Percentiles rank a stretch among this genome's conserved stretches.
Evolutionary conservation across 2,329 filamentous ascomycete species (phyloP).

Genomic region (Trichoderma cornu-damae): DNA sequence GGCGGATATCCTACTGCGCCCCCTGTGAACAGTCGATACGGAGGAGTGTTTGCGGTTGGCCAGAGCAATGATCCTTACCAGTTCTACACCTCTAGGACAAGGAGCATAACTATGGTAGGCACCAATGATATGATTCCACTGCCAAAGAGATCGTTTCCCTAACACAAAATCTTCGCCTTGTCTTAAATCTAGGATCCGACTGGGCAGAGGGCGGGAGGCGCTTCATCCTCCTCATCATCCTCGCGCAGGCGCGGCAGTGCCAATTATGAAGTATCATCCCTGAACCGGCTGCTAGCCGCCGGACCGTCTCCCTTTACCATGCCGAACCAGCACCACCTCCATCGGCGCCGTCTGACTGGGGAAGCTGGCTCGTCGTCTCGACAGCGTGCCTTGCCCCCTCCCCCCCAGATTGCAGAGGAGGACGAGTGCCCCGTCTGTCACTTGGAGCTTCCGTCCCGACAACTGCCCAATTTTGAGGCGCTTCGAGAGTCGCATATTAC

Average conservation of each 20-base stretch:
- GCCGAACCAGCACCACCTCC: slow-evolving; percentile 28
- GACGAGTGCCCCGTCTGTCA: slow-evolving; percentile 78
- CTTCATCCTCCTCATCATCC: slow-evolving; percentile 27
- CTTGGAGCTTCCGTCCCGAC: slow-evolving; percentile 58
- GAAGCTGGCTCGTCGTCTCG: slow-evolving; percentile 34
- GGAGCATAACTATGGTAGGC: slow-evolving; percentile 50
- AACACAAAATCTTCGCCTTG: not conserved
- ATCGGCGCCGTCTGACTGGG: slow-evolving; percentile 30
- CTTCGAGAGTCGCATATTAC: slow-evolving; percentile 56
- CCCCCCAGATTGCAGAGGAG: slow-evolving; percentile 59
- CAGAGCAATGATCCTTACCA: slow-evolving; percentile 34
- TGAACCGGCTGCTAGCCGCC: slow-evolving; percentile 38
- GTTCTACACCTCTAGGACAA: slow-evolving; percentile 30
- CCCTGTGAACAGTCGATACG: slow-evolving; percentile 29
- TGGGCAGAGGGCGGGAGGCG: slow-evolving; percentile 22
- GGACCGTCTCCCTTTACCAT: slow-evolving; percentile 32
- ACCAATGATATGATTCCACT: not conserved
- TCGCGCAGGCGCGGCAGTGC: slow-evolving; percentile 29
- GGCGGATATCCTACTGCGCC: slow-evolving; percentile 28
- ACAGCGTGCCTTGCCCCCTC: slow-evolving; percentile 39
- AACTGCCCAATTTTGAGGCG: slow-evolving; percentile 48
- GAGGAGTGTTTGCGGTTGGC: slow-evolving; percentile 34
- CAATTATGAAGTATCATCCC: slow-evolving; percentile 31
- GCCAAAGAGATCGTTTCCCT: not conserved
- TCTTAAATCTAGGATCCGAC: slow-evolving; percentile 18